phyloP scores from a whole-genome alignment of 2,329 filamentous ascomycete species.

The Gaeumannomyces tritici region DNA sequence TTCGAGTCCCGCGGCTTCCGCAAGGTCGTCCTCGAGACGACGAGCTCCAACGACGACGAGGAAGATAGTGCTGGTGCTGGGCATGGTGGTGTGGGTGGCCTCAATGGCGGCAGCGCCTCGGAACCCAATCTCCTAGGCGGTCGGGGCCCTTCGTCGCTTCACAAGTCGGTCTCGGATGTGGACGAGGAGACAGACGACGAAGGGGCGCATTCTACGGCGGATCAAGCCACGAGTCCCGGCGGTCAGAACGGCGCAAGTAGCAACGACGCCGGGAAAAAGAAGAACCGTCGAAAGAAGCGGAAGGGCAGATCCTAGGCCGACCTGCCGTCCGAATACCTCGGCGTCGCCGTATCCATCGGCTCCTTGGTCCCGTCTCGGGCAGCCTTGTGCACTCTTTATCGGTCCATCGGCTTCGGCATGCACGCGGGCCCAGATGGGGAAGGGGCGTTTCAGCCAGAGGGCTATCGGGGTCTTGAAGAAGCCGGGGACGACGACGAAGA shows the following conservation, averaged over 20 bases:
- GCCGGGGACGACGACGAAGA: neutral
- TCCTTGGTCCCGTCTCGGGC: neutral
- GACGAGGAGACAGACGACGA: slow-evolving; percentile 11
- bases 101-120: slow-evolving; percentile 4
- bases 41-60: slow-evolving; percentile 23
- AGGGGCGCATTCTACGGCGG: neutral
- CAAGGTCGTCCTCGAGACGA: slow-evolving; percentile 56
- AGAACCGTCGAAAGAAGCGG: slow-evolving; percentile 28
- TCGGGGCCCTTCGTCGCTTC: neutral
- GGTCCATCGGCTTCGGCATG: neutral
- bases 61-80: slow-evolving; percentile 7
- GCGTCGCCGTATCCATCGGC: neutral
- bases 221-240: neutral
- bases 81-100: neutral
- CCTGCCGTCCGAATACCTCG: neutral
- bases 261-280: slow-evolving; percentile 22
- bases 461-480: neutral
- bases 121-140: neutral
- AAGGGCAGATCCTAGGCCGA: slow-evolving; percentile 19
- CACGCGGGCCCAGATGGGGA: too few species aligned
- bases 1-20: slow-evolving; percentile 64
- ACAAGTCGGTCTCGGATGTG: neutral
- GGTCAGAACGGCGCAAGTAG: slow-evolving; percentile 18
- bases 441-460: too few species aligned
- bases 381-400: neutral